Conservation (phyloP, 371 early-diverging fungal species). For the Rhizopus delemar region DNA sequence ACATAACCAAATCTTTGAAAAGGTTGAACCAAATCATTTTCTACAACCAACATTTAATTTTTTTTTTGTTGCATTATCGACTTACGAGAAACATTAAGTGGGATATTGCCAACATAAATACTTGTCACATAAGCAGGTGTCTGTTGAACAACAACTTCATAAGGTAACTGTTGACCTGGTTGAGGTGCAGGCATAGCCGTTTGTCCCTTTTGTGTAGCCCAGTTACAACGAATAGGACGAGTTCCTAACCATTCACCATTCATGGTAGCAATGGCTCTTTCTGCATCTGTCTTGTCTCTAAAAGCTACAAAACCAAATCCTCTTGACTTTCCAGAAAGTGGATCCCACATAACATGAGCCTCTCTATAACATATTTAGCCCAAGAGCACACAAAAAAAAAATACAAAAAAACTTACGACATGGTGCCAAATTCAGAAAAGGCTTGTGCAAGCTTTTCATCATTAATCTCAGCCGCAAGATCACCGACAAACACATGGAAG, state of each 20-base stretch:
- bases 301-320: conserved; percentile 87
- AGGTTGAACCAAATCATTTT: conserved; percentile 27
- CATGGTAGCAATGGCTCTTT: conserved; percentile 83
- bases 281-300: conserved; percentile 77
- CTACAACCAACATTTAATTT: not conserved
- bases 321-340: conserved; percentile 75
- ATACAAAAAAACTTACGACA: conserved; percentile 63
- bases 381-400: conserved; percentile 28
- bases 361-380: conserved; percentile 50
- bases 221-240: conserved; percentile 66
- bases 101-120: conserved; percentile 86
- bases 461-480: conserved; percentile 83
- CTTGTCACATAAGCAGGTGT: conserved; percentile 82
- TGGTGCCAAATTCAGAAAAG: conserved; percentile 62
- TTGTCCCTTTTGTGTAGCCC: conserved; percentile 70
- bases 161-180: conserved; percentile 61
- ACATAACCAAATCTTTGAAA: conserved; percentile 82
- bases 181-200: conserved; percentile 56
- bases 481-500: conserved; percentile 83
- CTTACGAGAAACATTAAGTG: conserved; percentile 49
- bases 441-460: conserved; percentile 71
- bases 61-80: not conserved
- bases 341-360: conserved; percentile 75
- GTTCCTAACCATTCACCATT: conserved; percentile 77
- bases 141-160: conserved; percentile 72